Base-by-base conservation (phyloP, 1,284 basidiomycete genomes). In the Salmacisia buchloeana region DNA sequence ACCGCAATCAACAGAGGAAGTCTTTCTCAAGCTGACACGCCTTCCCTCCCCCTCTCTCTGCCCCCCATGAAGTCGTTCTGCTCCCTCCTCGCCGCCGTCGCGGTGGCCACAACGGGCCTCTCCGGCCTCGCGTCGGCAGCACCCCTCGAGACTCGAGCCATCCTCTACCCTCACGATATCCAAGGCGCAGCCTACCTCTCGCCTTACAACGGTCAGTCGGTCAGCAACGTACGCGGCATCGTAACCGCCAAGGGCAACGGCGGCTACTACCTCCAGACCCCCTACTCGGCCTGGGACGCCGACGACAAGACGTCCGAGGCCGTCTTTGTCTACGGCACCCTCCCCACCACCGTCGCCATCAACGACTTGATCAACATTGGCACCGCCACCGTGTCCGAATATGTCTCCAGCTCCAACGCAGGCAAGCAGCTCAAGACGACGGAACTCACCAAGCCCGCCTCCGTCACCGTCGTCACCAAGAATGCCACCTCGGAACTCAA, bases 231-330 rank as follows among this genome's bases (percentile, higher is more conserved):
- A n/a, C 54, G 64, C 23, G 66, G 66, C 29, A 54, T 62, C 21
- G 61, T 65, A 27, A 58, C 85, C 21, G 41, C 15, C 2, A 35
- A 49, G 6, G 63, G 49, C 18, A 77, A 80, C 13, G 82, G 77
- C 62, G 85, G 86, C 1, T 85, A 86, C 68, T 87, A 83, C 78
- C 80, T 87, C n/a, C 73, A 79, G 31, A 85, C 84, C 23, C 82
- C 83, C 10, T 79, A 81, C 21, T 80, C 81, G 10, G 66, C 79
- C 1, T 31, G 39, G 35, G 61, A 62, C 33, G 18, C 21, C 12
- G 85, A 87, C 69, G 69, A 73, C 34, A 83, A 84, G 36, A 80
- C 82, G 27, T 86, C 85, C 2, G 85, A 83, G 66, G 86, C 85
- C 25, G 72, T 88, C 10, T 82, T 81, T 49, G 81, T 87, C 29